These are phyloP conservation scores for Emydomyces testavorans DNA, from an alignment of 2,329 filamentous ascomycete genomes.

Conservation along the genomic window DNA sequence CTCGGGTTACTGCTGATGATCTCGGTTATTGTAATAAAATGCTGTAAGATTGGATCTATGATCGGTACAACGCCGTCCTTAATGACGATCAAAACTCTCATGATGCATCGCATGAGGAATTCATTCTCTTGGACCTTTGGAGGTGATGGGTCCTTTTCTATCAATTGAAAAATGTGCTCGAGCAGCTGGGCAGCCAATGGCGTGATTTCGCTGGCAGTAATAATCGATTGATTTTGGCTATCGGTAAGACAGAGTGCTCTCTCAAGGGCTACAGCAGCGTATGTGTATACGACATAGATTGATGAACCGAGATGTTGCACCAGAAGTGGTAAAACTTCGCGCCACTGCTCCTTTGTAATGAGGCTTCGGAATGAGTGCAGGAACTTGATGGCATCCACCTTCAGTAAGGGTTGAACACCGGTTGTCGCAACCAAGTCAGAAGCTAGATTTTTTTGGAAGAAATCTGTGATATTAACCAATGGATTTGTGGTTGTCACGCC, in stretches of 20 bases:
- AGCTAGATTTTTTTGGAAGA: constrained; percentile 87
- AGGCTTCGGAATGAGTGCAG: constrained; percentile 95
- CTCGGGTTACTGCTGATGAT: constrained; percentile 91
- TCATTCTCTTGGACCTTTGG: constrained; percentile 98
- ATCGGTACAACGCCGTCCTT: constrained; percentile 66
- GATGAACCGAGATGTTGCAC: constrained; percentile 81
- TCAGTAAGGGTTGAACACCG: constrained; percentile 68
- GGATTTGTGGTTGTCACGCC: constrained; percentile 84
- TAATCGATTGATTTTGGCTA: constrained; percentile 62
- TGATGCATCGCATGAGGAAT: constrained; percentile 96
- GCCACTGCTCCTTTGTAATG: constrained; percentile 84
- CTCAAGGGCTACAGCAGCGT: constrained; percentile 93
- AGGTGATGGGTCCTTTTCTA: constrained; percentile 71
- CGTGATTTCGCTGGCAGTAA: constrained; percentile 65
- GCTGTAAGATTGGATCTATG: constrained; percentile 65
- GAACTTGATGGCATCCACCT: constrained; percentile 97
- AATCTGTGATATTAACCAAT: constrained; percentile 80
- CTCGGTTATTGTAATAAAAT: constrained; percentile 78
- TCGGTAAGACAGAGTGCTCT: constrained; percentile 75
- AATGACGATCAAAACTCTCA: constrained; percentile 92
- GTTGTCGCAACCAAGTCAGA: constrained; percentile 66
- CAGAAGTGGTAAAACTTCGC: constrained; percentile 73
- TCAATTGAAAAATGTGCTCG: constrained; percentile 78
- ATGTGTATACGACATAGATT: constrained; percentile 96
- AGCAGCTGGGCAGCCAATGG: constrained; percentile 76